These are phyloP conservation scores for Trametes elegans DNA, from an alignment of 768 basidiomycete species.

Conservation along the genomic window DNA sequence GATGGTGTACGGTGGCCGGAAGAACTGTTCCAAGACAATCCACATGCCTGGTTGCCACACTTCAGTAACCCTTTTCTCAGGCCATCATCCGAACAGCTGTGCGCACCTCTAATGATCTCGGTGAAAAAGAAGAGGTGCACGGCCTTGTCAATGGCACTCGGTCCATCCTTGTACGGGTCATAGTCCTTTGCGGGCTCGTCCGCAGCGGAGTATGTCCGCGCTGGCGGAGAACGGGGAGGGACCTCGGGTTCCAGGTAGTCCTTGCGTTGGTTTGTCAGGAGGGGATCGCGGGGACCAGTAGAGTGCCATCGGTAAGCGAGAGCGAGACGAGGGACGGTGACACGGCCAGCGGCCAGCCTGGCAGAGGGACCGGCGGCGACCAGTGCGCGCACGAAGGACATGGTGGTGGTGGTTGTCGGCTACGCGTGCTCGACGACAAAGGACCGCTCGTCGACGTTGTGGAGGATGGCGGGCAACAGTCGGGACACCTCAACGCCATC, in stretches of 20 bases:
- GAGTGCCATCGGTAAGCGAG: constrained; percentile 54
- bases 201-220: constrained; percentile 34
- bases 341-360: constrained; percentile 36
- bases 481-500: constrained; percentile 27
- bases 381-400: constrained; percentile 57
- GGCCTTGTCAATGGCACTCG: constrained; percentile 93
- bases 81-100: too few species aligned
- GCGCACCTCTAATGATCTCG: constrained; percentile 90
- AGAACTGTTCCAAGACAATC: constrained; percentile 91
- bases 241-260: neutral
- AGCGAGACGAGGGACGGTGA: constrained; percentile 30
- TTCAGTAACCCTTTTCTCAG: constrained; percentile 17
- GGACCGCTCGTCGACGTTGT: constrained; percentile 23
- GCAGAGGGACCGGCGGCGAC: constrained; percentile 52
- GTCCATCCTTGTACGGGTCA: constrained; percentile 74
- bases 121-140: constrained; percentile 98
- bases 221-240: constrained; percentile 8
- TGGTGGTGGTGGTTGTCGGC: constrained; percentile 45
- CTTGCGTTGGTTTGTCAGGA: constrained; percentile 25
- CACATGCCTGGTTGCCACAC: constrained; percentile 75
- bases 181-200: constrained; percentile 50
- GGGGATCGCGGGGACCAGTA: constrained; percentile 31
- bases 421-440: constrained; percentile 28
- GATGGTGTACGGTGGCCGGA: constrained; percentile 96
- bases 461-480: constrained; percentile 19